These are phyloP conservation scores for Globisporangium takayamanum DNA, from an alignment of 352 stramenopile species.

Conservation along the genomic window DNA sequence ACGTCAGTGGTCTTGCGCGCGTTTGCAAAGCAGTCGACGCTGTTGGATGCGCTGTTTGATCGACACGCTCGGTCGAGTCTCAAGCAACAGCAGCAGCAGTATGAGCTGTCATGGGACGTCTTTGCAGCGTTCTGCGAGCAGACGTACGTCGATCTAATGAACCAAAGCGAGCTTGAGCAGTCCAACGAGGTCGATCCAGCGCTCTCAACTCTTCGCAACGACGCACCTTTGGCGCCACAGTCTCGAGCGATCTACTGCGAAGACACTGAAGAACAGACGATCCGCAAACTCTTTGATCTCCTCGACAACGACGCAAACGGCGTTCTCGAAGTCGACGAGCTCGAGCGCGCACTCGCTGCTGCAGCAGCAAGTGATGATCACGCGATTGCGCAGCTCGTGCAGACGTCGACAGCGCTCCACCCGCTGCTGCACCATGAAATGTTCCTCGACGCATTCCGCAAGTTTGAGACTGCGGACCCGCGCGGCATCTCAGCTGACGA, in stretches of 20 bases:
- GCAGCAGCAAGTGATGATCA: slow-evolving; percentile 10
- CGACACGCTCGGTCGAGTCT: neutral
- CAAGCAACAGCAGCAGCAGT: neutral
- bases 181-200: neutral
- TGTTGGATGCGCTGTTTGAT: slow-evolving; percentile 25
- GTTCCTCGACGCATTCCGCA: slow-evolving; percentile 58
- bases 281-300: slow-evolving; percentile 45
- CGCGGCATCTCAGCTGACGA: slow-evolving; percentile 61
- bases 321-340: slow-evolving; percentile 53
- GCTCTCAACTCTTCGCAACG: neutral
- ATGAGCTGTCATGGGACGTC: slow-evolving; percentile 44
- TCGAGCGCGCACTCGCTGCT: slow-evolving; percentile 35
- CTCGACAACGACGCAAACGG: slow-evolving; percentile 57
- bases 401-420: slow-evolving; percentile 39
- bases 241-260: slow-evolving; percentile 9
- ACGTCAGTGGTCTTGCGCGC: slow-evolving; percentile 37
- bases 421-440: slow-evolving; percentile 49
- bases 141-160: slow-evolving; percentile 38
- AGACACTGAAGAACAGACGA: slow-evolving; percentile 37
- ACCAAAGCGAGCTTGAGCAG: slow-evolving; percentile 21
- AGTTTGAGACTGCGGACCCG: slow-evolving; percentile 49
- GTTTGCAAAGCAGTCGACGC: slow-evolving; percentile 48
- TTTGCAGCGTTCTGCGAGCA: slow-evolving; percentile 44
- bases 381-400: slow-evolving; percentile 31
- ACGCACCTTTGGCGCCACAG: neutral